Percentiles rank a stretch among this genome's conserved stretches.
These are phyloP conservation scores for Ceratobasidium sp. DNA, from an alignment of 1,284 basidiomycete species.

Conservation along the genomic window DNA sequence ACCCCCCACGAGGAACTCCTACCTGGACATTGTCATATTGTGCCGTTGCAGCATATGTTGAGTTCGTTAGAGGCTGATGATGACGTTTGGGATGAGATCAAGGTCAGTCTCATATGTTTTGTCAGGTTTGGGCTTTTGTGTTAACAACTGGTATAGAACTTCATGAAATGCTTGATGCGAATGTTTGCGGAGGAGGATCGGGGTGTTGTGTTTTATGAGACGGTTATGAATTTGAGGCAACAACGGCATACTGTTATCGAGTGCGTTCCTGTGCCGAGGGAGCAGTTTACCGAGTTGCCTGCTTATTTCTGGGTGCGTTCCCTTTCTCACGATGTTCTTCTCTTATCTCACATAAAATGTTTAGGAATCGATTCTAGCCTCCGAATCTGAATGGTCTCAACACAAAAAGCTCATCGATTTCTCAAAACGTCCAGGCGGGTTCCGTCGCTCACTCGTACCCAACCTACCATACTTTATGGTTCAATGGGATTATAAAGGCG, in stretches of 20 bases:
- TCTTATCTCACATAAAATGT: no score
- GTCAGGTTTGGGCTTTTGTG: not conserved
- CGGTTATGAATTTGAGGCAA: slow-evolving; percentile 84
- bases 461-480: slow-evolving; percentile 99
- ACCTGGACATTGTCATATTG: slow-evolving; percentile 91
- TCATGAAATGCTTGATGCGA: slow-evolving; percentile 98
- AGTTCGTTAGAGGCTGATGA: slow-evolving; percentile 95
- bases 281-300: slow-evolving; percentile 85
- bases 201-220: slow-evolving; percentile 95
- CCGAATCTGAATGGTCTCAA: slow-evolving; percentile 96
- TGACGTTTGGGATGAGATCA: slow-evolving; percentile 97
- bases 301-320: slow-evolving; percentile 88
- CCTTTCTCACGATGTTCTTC: not conserved
- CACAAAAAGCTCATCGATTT: slow-evolving; percentile 98
- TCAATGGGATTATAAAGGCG: slow-evolving; percentile 96
- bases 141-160: slow-evolving; percentile 74
- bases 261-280: slow-evolving; percentile 89
- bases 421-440: slow-evolving; percentile 86
- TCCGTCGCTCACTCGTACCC: slow-evolving; percentile 92
- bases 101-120: slow-evolving; percentile 69
- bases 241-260: slow-evolving; percentile 95
- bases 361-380: slow-evolving; percentile 90
- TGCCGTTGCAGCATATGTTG: slow-evolving; percentile 94
- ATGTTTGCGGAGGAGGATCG: slow-evolving; percentile 92
- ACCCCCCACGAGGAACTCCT: slow-evolving; percentile 89